These are phyloP conservation scores for Rhizoclosmatium globosum DNA, from an alignment of 192 early-diverging fungal genomes.

Conservation along the genomic window DNA sequence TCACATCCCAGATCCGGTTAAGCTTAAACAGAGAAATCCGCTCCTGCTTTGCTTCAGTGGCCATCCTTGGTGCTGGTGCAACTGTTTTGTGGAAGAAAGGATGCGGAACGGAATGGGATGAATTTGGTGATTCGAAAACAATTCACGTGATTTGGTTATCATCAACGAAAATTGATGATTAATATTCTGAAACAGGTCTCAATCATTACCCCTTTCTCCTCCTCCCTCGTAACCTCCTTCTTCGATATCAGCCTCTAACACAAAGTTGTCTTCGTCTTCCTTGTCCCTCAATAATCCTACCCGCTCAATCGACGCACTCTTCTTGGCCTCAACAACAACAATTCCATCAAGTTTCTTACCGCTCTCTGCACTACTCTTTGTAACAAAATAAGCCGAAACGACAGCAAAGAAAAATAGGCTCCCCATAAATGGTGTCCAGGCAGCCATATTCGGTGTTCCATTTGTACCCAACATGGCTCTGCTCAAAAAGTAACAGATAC, in stretches of 20 bases:
- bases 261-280: too few relatives aligned
- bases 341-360: too few relatives aligned
- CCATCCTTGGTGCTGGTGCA: not conserved
- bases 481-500: slow-evolving; percentile 27
- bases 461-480: slow-evolving; percentile 5
- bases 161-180: not conserved
- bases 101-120: not conserved
- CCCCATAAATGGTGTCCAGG: slow-evolving; percentile 10
- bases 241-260: not conserved
- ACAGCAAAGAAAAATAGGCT: slow-evolving; percentile 7
- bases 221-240: not conserved
- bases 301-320: not conserved
- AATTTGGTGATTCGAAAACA: too few relatives aligned
- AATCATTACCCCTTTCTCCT: not conserved
- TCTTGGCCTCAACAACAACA: not conserved
- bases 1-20: slow-evolving; percentile 28
- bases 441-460: slow-evolving; percentile 8
- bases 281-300: too few relatives aligned
- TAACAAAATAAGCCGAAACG: not conserved
- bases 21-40: not conserved
- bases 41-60: too few relatives aligned
- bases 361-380: not conserved
- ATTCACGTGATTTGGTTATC: too few relatives aligned
- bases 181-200: not conserved
- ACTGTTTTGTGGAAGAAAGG: not conserved